Evolutionary conservation across 225 moss, liverwort and hornwort genomes (phyloP), one percentile per base, ranked within the genome.

Genomic region (Polytrichum commune): DNA sequence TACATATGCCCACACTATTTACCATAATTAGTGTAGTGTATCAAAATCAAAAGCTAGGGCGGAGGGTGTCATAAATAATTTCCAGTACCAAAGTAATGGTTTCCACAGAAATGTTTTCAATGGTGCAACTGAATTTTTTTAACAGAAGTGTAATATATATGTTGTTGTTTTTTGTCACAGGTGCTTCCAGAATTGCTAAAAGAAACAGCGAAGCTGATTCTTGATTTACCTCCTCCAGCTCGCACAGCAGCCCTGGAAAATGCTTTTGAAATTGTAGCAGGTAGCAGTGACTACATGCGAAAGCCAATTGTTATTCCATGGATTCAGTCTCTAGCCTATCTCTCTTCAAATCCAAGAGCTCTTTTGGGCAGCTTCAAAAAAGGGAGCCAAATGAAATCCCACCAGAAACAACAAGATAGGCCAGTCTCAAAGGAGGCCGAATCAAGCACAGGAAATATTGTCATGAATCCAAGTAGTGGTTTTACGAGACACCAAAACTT

Each of bases 291-390:
- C 78, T 98, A 92, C 78, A 93, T 90, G 65, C 80, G 95, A 60
- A 98, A 98, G 77, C 97, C 92, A 2, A 76, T 84, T 19, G 66
- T 92, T 54, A 76, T 92, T 63, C 93, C 92, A 35, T 97, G 96
- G 96, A 89, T 97, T 69, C 96, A 98, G 64, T 92, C 94, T 38
- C 82, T 97, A 33, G 89, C 94, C 28, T 92, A 84, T 68, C 82
- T 88, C 65, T 81, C 82, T 65, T 75, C 77, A 57, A 76, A 82
- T 69, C 72, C 75, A 60, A 67, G 63, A 67, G 79, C 76, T 69
- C 67, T 38, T 25, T 18, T 75, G 55, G 53, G 63, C 19, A 63
- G 54, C 22, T 67, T 67, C 27, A 76, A 63, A 65, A 78, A 27
- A 29, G 24, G 24, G 20, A 2, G 58, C 9, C 22, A 58, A 58